Evolutionary conservation across 1,139 yeast genomes (phyloP), one percentile per base, ranked within the genome.

Genomic region (Candida labiduridarum): DNA sequence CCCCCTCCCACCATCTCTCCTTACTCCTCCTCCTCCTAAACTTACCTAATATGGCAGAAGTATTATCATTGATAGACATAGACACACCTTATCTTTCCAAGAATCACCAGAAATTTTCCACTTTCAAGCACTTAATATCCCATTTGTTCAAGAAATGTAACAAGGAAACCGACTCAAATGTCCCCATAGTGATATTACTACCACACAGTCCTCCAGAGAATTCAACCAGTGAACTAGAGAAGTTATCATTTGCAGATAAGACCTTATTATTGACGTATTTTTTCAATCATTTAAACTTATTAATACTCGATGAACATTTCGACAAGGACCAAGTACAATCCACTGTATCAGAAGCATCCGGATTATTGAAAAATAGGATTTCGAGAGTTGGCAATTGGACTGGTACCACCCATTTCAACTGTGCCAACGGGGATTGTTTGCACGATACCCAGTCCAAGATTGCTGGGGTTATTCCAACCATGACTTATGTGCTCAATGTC

Each of bases 321-420:
- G 53, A 63, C 33, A 30, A 45, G 7, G 53, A 53, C 4, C 57
- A 59, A 8, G 59, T 73, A 41, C 65, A 72, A 53, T 59, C 58
- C 3, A 60, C 63, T 15, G 64, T 75, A n/a, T 52, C 60, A 18
- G 59, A 67, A 46, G 70, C 72, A 45, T 58, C 61, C 19, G 44
- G 49, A 8, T 57, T 69, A 46, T 63, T 72, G n/a, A 57, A 57
- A 50, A 55, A 76, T 57, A 64, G 87, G 55, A 69, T 81, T 39
- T 57, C 73, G 5, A 64, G 87, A 53, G 77, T 83, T 52, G 77
- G 79, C 58, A 72, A 81, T 2, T 83, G 87, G 87, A 76, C 82
- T 0, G 87, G 86, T 2, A 74, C 80, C 29, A 72, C 45, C 9
- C 46, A 43, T 27, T 43, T 43, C 25, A 43, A 34, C 19, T 43